Conservation (phyloP, 2,329 filamentous ascomycete genomes). For the Passalora sequoiae region DNA sequence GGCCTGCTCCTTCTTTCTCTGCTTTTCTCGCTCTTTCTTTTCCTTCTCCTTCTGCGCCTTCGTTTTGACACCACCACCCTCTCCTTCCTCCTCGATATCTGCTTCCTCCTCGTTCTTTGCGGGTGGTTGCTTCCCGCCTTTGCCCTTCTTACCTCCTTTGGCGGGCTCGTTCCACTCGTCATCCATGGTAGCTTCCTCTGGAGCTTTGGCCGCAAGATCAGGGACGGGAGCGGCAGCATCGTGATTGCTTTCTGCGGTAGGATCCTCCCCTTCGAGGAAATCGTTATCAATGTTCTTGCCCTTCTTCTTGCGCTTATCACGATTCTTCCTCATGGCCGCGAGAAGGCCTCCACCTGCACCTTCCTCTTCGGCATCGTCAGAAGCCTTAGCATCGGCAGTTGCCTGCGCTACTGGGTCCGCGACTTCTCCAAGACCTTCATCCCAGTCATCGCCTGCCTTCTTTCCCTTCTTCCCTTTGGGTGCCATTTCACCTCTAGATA, state of each 20-base stretch:
- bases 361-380: slow-evolving; percentile 48
- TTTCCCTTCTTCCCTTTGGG: slow-evolving; percentile 95
- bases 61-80: slow-evolving; percentile 69
- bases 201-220: slow-evolving; percentile 61
- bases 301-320: slow-evolving; percentile 83
- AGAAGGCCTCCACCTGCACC: slow-evolving; percentile 46
- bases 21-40: slow-evolving; percentile 98
- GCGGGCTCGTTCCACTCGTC: slow-evolving; percentile 62
- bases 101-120: slow-evolving; percentile 50
- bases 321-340: slow-evolving; percentile 51
- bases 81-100: slow-evolving; percentile 47
- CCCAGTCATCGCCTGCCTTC: slow-evolving; percentile 81
- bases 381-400: slow-evolving; percentile 40
- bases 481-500: slow-evolving; percentile 55
- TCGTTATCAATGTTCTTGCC: slow-evolving; percentile 64
- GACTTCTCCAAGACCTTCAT: slow-evolving; percentile 80
- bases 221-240: slow-evolving; percentile 35
- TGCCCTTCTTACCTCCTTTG: slow-evolving; percentile 56
- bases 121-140: slow-evolving; percentile 27
- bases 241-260: slow-evolving; percentile 40
- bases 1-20: slow-evolving; percentile 96
- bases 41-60: slow-evolving; percentile 98
- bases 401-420: slow-evolving; percentile 57
- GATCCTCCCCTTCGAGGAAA: slow-evolving; percentile 63
- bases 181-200: slow-evolving; percentile 66